Conservation (phyloP, 768 basidiomycete species). For the Russula olivacea region DNA sequence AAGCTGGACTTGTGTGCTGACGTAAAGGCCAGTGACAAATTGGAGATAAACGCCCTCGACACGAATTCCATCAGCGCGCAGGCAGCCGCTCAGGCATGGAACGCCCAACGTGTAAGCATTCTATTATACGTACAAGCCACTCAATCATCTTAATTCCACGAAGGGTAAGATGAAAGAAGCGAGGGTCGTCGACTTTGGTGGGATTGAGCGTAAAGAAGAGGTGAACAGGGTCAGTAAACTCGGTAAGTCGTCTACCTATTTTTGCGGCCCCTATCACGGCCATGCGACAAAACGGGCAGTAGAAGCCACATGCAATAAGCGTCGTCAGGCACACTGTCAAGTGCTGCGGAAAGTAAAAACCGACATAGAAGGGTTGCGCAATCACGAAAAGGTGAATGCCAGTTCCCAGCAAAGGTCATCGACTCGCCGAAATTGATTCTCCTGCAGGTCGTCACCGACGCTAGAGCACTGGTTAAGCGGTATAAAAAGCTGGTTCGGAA, state of each 20-base stretch:
- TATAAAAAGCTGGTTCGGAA: constrained; percentile 16
- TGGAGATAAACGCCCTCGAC: constrained; percentile 2
- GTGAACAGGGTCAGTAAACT: constrained; percentile 20
- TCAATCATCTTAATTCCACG: neutral
- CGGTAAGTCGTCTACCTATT: constrained; percentile 4
- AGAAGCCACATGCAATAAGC: constrained; percentile 4
- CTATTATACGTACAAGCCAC: neutral
- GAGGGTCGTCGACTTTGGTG: constrained; percentile 9
- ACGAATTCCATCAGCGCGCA: neutral
- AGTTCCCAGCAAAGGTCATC: neutral
- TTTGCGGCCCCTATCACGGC: neutral
- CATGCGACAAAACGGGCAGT: constrained; percentile 8
- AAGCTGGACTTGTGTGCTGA: neutral
- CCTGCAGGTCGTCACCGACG: constrained; percentile 16
- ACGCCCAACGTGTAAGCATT: constrained; percentile 10
- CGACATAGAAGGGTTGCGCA: constrained; percentile 1
- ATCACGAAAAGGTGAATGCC: constrained; percentile 19
- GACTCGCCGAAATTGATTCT: neutral
- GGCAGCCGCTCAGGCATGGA: constrained; percentile 14
- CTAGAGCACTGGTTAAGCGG: constrained; percentile 8
- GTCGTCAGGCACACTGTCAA: constrained; percentile 8
- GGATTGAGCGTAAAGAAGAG: constrained; percentile 9
- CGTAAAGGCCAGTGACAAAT: constrained; percentile 6
- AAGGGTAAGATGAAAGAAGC: constrained; percentile 12
- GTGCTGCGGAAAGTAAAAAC: constrained; percentile 19